phyloP scores from a whole-genome alignment of 495 filamentous ascomycete genomes.

The Penicillium taxi region DNA sequence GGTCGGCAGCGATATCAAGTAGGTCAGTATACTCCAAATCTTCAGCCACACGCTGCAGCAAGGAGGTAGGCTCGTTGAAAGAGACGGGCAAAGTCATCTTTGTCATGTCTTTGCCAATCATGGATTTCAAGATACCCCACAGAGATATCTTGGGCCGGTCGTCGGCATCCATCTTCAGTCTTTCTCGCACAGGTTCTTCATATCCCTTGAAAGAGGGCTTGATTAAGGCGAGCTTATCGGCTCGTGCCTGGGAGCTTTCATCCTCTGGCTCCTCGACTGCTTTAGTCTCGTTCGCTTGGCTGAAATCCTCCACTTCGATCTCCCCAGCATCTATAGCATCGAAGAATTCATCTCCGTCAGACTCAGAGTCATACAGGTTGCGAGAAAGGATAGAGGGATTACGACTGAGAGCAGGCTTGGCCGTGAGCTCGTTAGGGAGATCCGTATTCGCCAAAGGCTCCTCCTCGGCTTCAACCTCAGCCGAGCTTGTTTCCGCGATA shows the following conservation, averaged over 20 bases:
- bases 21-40: slow-evolving; percentile 97
- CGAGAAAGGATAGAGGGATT: slow-evolving; percentile 27
- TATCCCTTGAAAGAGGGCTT: slow-evolving; percentile 78
- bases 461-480: slow-evolving; percentile 8
- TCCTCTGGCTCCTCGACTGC: slow-evolving; percentile 38
- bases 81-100: slow-evolving; percentile 98
- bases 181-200: slow-evolving; percentile 71
- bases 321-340: slow-evolving; percentile 93
- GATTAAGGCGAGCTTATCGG: slow-evolving; percentile 51
- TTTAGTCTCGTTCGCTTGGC: slow-evolving; percentile 32
- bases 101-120: slow-evolving; percentile 99
- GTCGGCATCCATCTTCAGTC: slow-evolving; percentile 84
- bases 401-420: slow-evolving; percentile 12
- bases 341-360: slow-evolving; percentile 92
- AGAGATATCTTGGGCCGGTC: slow-evolving; percentile 88
- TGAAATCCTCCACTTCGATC: slow-evolving; percentile 64
- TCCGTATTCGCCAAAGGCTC: slow-evolving; percentile 2
- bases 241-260: slow-evolving; percentile 39
- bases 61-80: slow-evolving; percentile 96
- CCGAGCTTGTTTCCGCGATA: slow-evolving; percentile 13
- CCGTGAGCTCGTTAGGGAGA: slow-evolving; percentile 4
- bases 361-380: slow-evolving; percentile 65
- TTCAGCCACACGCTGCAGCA: slow-evolving; percentile 92
- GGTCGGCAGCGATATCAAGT: slow-evolving; percentile 80
- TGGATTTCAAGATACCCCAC: slow-evolving; percentile 96